These are phyloP conservation scores for Planoprotostelium fungivorum DNA, from an alignment of 78 protist species.

Conservation along the genomic window DNA sequence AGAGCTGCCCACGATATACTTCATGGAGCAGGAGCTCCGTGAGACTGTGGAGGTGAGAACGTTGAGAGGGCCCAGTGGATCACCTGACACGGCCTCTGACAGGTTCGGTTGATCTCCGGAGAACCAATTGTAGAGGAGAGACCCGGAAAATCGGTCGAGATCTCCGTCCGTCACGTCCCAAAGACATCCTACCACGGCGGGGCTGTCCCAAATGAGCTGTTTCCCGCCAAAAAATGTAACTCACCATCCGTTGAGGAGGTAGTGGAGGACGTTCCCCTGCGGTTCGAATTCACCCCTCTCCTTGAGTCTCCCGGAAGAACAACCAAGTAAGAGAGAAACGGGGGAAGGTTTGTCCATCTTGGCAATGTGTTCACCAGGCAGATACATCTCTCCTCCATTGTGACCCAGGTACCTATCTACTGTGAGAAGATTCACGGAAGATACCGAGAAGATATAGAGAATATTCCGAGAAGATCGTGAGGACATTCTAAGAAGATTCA, in stretches of 20 bases:
- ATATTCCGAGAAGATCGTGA: too few relatives aligned
- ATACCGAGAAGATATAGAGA: too few relatives aligned
- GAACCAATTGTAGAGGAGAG: background rate
- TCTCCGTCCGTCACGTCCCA: background rate
- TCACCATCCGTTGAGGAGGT: background rate
- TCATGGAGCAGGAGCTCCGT: background rate
- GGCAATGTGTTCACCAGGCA: background rate
- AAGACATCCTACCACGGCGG: background rate
- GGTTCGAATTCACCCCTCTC: background rate
- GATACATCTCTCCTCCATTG: background rate
- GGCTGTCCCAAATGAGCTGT: background rate
- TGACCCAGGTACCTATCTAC: background rate
- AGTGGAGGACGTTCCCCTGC: background rate
- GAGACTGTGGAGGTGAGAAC: background rate
- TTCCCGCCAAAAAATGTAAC: background rate
- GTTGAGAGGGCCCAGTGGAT: background rate
- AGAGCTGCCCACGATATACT: background rate
- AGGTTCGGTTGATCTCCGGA: background rate
- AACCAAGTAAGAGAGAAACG: background rate
- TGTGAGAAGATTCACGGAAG: background rate
- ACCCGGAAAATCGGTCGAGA: background rate
- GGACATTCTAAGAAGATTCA: too few relatives aligned
- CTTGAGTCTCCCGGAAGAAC: background rate
- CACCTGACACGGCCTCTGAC: background rate
- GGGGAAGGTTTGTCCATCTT: background rate